phyloP scores from a whole-genome alignment of 768 basidiomycete species.

The Collybiopsis luxurians region DNA sequence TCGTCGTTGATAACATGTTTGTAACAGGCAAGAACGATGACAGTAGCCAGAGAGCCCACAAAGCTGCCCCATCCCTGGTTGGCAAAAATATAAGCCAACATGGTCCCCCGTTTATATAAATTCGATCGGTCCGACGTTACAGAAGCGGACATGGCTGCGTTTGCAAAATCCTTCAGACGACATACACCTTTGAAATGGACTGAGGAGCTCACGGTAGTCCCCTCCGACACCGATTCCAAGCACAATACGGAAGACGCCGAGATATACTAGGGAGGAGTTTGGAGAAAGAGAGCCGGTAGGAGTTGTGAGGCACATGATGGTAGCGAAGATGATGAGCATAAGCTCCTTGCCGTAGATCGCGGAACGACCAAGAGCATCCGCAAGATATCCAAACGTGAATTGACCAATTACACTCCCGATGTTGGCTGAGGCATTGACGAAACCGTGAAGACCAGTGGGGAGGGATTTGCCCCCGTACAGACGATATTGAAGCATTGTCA shows the following conservation, averaged over 20 bases:
- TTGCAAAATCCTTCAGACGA: slow-evolving; percentile 18
- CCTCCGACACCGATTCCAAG: slow-evolving; percentile 79
- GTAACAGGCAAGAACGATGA: slow-evolving; percentile 65
- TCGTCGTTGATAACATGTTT: slow-evolving; percentile 59
- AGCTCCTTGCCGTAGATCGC: slow-evolving; percentile 76
- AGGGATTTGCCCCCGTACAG: slow-evolving; percentile 51
- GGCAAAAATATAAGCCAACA: slow-evolving; percentile 75
- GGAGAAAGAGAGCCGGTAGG: slow-evolving; percentile 63
- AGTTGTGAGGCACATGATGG: slow-evolving; percentile 63
- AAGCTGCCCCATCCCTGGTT: slow-evolving; percentile 80
- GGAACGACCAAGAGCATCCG: slow-evolving; percentile 68
- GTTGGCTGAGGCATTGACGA: slow-evolving; percentile 65
- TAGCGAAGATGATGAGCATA: slow-evolving; percentile 77
- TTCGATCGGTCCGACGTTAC: slow-evolving; percentile 66
- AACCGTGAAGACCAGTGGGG: slow-evolving; percentile 55
- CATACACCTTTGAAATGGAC: too few species aligned
- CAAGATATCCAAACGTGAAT: slow-evolving; percentile 61
- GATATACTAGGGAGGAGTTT: slow-evolving; percentile 53
- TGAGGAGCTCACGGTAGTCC: slow-evolving; percentile 1
- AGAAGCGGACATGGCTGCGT: slow-evolving; percentile 64
- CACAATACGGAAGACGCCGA: slow-evolving; percentile 65
- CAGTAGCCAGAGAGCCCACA: slow-evolving; percentile 56
- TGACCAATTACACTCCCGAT: slow-evolving; percentile 74
- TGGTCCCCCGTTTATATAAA: slow-evolving; percentile 63
- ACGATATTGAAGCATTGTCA: slow-evolving; percentile 66